Evolutionary conservation across 257 asterid genomes (phyloP), one percentile per base, ranked within the genome.

Genomic region (Fraxinus excelsior): DNA sequence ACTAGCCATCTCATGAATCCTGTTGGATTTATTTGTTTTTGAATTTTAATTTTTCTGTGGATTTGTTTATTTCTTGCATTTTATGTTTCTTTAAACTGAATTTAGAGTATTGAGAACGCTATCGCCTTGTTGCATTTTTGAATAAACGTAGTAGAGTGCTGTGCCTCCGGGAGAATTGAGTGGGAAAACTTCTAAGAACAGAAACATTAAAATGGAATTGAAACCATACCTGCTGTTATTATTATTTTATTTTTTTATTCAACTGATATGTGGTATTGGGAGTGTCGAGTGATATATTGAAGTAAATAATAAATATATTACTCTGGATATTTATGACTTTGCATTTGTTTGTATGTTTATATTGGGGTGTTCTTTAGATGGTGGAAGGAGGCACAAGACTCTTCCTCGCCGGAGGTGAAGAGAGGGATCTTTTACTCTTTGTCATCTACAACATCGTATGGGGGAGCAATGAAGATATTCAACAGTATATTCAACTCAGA

Each of bases 311-410:
- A 25, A 25, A 60, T 60, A 56, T 23, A 25, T 25, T 60, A 60
- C 67, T n/a, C 16, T 23, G 23, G 23, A 5, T 7, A 8, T 58
- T 23, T 23, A 6, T 23, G 67, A 21, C 12, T 60, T 10, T 60
- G 67, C 31, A 60, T 25, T 38, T 71, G 29, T 35, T 68, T 84
- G 74, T 60, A 42, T 81, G 76, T 70, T 42, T 77, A 40, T 19
- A 65, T 60, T 77, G 70, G 68, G 80, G 77, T 64, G 69, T 74
- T 74, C 77, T 79, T 65, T 81, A 95, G 98, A 86, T 95, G 99
- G 99, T 95, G 98, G 97, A 91, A 87, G 90, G 98, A 93, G 84
- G 97, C 97, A 29, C 98, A 86, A 79, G 92, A 88, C 68, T 75
- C 96, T 67, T 79, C 85, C 18, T 83, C 82, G 18, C 32, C 82